Base-by-base conservation (phyloP, 768 basidiomycete species). In the Lentinula raphanica region DNA sequence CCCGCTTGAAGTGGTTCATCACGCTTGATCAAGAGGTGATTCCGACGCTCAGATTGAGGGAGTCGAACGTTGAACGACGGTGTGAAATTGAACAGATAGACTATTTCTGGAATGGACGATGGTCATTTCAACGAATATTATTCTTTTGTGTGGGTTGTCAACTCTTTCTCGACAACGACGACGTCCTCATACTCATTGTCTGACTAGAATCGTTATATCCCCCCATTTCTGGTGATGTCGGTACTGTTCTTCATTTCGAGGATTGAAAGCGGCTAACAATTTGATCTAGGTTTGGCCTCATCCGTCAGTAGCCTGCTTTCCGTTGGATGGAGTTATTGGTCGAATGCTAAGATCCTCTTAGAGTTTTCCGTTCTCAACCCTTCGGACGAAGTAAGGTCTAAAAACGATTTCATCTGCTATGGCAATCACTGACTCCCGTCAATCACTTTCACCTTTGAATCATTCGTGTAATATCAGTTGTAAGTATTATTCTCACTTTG, bases 51-150 rank as follows among this genome's bases (percentile, higher is more conserved):
- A 5, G 21, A 28, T 31, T 40, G 21, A 45, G n/a, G n/a, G n/a
- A 39, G 31, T 36, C 27, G 17, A 13, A 25, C 40, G 15, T 12
- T 5, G 11, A 19, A 19, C 49, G 38, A 25, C 49, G 6, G 45
- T 42, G 27, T 21, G n/a, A 56, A 15, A 23, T 35, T 25, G 17
- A 11, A 5, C 58, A 76, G 77, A 64, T 72, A 9, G 64, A 70
- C 48, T 70, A 75, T 53, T 79, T 76, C 60, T 79, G 77, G 76
- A 67, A 64, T 4, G 72, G 74, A 11, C 54, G 65, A 53, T 75
- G 71, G 69, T 68, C 68, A 1, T 58, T 67, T 25, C 73, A 76
- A 11, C 70, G 72, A 58, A 60, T 67, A 21, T 61, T 78, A 9
- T 78, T 76, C 51, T 67, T 76, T 50, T 54, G 71, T 46, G 77